Evolutionary conservation across 768 basidiomycete species (phyloP).

Genomic region (Termitomyces sp.): DNA sequence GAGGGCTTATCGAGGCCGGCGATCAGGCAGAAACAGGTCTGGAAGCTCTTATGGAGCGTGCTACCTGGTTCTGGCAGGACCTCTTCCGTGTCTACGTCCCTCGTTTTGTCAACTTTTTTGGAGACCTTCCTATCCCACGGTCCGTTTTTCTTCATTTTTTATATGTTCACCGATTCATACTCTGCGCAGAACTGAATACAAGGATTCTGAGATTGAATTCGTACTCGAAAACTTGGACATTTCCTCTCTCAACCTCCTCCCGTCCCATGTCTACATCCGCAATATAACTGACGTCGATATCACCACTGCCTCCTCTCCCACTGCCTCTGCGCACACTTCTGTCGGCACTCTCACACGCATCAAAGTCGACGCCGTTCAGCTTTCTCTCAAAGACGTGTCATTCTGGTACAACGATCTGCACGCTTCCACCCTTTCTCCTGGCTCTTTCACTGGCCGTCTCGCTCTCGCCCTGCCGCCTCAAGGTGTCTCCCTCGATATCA

Average conservation of each 20-base stretch:
- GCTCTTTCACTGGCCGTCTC: slow-evolving; percentile 56
- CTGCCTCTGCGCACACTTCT: slow-evolving; percentile 34
- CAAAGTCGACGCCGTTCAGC: slow-evolving; percentile 58
- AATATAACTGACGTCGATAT: slow-evolving; percentile 59
- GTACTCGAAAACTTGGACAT: slow-evolving; percentile 72
- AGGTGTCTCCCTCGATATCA: slow-evolving; percentile 65
- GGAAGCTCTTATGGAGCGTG: slow-evolving; percentile 51
- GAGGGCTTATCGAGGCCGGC: slow-evolving; percentile 28
- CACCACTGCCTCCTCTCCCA: slow-evolving; percentile 30
- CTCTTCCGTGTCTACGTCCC: slow-evolving; percentile 77
- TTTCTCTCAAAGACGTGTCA: slow-evolving; percentile 58
- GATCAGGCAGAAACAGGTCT: slow-evolving; percentile 34
- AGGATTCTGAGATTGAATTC: slow-evolving; percentile 62
- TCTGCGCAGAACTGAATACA: slow-evolving; percentile 56
- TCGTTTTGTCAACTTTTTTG: slow-evolving; percentile 41
- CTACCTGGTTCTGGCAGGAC: slow-evolving; percentile 78
- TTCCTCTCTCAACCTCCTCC: slow-evolving; percentile 59
- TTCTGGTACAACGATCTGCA: slow-evolving; percentile 70
- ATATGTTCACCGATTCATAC: background rate
- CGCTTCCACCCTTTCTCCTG: slow-evolving; percentile 41
- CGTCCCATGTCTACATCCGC: slow-evolving; percentile 65
- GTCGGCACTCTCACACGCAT: slow-evolving; percentile 64
- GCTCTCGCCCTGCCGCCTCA: slow-evolving; percentile 57
- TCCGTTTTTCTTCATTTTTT: slow-evolving; percentile 15
- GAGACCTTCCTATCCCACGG: slow-evolving; percentile 64